These are phyloP conservation scores for Saccharomyces hybrid DNA, from an alignment of 1,139 yeast genomes.

Conservation along the genomic window DNA sequence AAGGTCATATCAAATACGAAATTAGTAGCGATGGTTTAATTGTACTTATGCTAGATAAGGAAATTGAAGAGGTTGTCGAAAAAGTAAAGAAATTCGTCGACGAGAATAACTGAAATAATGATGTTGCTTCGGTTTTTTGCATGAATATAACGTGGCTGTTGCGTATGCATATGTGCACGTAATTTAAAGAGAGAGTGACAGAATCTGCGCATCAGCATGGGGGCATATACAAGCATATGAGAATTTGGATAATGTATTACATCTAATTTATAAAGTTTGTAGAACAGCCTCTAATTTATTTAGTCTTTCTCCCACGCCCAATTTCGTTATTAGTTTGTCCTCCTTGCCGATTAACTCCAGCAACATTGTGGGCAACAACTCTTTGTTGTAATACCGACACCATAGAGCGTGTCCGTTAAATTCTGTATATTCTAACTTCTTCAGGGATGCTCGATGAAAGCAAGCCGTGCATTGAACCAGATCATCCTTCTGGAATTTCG, in stretches of 20 bases:
- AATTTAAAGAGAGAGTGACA: not conserved
- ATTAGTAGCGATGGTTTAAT: constrained; percentile 68
- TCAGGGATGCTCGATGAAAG: constrained; percentile 8
- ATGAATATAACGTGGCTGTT: not conserved
- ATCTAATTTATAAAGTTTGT: constrained; percentile 3
- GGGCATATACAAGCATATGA: not conserved
- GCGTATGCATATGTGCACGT: not conserved
- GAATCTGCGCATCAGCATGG: not conserved
- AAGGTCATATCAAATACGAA: constrained; percentile 59
- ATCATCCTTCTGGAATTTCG: constrained; percentile 2
- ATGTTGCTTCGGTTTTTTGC: not conserved
- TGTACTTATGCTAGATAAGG: constrained; percentile 45
- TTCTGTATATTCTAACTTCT: constrained; percentile 5
- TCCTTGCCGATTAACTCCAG: not conserved
- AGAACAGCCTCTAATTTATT: constrained; percentile 4
- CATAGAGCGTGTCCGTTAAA: constrained; percentile 15
- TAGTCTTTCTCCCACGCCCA: constrained; percentile 4
- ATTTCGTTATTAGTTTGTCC: not conserved
- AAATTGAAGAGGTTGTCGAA: constrained; percentile 23
- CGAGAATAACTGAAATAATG: not conserved
- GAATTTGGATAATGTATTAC: not conserved
- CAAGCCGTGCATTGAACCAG: constrained; percentile 14
- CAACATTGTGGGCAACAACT: constrained; percentile 7
- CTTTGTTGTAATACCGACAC: constrained; percentile 16
- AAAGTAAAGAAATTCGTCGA: constrained; percentile 27